Evolutionary conservation across 257 asterid species (phyloP).

Genomic region (Plantago elongata): DNA sequence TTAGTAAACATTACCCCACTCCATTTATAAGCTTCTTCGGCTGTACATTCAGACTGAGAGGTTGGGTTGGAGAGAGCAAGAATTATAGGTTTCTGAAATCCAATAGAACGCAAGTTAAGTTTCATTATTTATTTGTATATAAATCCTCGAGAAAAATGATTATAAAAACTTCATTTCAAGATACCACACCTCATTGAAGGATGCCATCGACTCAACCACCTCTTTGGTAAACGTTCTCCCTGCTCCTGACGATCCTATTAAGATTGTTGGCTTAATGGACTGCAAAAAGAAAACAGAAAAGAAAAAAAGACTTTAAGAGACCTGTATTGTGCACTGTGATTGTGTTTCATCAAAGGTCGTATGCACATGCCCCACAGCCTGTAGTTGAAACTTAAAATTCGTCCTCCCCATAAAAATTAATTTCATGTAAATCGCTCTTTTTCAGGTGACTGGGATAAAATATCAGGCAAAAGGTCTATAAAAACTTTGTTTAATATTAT

Average conservation of each 20-base stretch:
- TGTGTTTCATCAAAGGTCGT: too few species aligned
- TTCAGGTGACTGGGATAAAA: too few species aligned
- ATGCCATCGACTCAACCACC: constrained; percentile 69
- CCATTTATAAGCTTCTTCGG: constrained; percentile 88
- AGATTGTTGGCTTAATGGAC: constrained; percentile 80
- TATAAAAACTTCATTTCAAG: not conserved
- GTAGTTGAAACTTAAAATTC: too few species aligned
- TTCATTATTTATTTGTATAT: not conserved
- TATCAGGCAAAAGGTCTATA: too few species aligned
- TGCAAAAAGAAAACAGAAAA: constrained; percentile 27
- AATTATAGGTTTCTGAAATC: constrained; percentile 70
- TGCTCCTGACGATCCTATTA: constrained; percentile 94
- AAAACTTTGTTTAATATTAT: not conserved
- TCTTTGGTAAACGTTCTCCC: constrained; percentile 87
- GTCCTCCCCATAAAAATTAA: too few species aligned
- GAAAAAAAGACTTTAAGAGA: constrained; percentile 9
- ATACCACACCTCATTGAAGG: constrained; percentile 54
- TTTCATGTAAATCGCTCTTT: too few species aligned
- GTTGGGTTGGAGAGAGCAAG: constrained; percentile 94
- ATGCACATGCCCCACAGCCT: too few species aligned
- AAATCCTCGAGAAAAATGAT: not conserved
- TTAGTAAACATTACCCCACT: constrained; percentile 47
- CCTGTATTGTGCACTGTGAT: too few species aligned
- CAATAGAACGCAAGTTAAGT: not conserved
- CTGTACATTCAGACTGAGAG: constrained; percentile 92